Conservation (phyloP, 2,329 filamentous ascomycete genomes). For the Aspergillus sp. region DNA sequence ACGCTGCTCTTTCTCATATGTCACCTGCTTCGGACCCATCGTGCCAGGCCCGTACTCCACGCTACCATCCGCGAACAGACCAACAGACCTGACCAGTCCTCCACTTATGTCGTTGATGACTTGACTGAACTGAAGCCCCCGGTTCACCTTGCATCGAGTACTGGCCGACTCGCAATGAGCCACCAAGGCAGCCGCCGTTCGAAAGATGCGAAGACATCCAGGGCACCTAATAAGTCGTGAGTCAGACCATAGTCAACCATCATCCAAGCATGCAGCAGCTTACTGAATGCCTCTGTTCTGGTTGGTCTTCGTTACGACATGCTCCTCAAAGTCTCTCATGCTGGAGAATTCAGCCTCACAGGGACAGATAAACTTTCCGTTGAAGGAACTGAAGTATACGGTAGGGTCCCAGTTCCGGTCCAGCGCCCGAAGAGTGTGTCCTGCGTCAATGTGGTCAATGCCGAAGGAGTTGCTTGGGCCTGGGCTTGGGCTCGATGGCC, state of each 20-base stretch:
- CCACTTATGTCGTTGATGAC: constrained; percentile 43
- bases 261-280: neutral
- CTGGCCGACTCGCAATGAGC: constrained; percentile 44
- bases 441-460: neutral
- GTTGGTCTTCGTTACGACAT: constrained; percentile 31
- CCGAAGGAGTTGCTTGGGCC: neutral
- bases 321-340: constrained; percentile 32
- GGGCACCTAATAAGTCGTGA: constrained; percentile 36
- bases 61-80: constrained; percentile 36
- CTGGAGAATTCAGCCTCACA: constrained; percentile 33
- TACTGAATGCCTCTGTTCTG: constrained; percentile 23
- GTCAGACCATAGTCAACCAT: neutral
- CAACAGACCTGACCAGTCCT: constrained; percentile 38
- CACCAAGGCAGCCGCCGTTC: constrained; percentile 40
- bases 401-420: constrained; percentile 30
- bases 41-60: constrained; percentile 34
- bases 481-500: neutral
- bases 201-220: constrained; percentile 42
- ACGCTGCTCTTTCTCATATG: constrained; percentile 12
- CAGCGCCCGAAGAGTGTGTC: constrained; percentile 18
- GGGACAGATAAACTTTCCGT: constrained; percentile 37
- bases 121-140: constrained; percentile 32
- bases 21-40: constrained; percentile 18
- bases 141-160: constrained; percentile 38
- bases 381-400: constrained; percentile 34